Base-by-base conservation (phyloP, 2,329 filamentous ascomycete genomes). In the Ascochyta clinopodiicola region DNA sequence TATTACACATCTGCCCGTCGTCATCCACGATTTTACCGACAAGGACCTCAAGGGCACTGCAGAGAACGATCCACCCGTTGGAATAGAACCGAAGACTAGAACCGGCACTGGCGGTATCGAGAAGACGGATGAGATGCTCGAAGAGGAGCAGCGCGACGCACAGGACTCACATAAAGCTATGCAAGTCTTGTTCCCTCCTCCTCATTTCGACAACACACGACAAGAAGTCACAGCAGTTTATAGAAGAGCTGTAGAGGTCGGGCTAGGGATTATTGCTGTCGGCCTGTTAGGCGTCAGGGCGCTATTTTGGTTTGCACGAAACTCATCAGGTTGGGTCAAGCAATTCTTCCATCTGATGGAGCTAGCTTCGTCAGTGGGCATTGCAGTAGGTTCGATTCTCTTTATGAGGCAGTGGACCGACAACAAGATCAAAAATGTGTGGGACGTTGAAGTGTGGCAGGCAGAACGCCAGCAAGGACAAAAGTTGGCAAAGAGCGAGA, bases 401-500 rank as follows among this genome's bases (percentile, higher is more conserved):
- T 81, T 78, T 2, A 78, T 88, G 53, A 79, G 82, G 8, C 78
- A 82, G 45, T 91, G 87, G 86, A 79, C 85, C 9, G 77, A 79
- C 10, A 88, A 85, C 51, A 88, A 83, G 63, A 82, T 88, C 12
- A 78, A 82, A 51, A 80, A 81, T 37, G 79, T 89, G 0, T 90
- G 89, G 75, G 84, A 90, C 37, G 86, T 88, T 46, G 86, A 90
- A 68, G 79, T 88, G 0, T 91, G 88, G 88, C 84, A 88, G 55
- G 84, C 87, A 2, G 83, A 85, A 44, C 74, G 86, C 37, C 76
- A 82, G 31, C 77, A 82, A 48, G 83, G 85, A 45, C 76, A 82
- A 57, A 76, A 81, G 34, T 64, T 78, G 37, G 72, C 73, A 15
- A 78, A 80, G 44, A 70, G 69, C 25, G 64, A 79, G 59, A 79